Percentiles rank a stretch among this genome's conserved stretches.
phyloP scores from a whole-genome alignment of 148 eudicot species.

The Limonium bicolor region DNA sequence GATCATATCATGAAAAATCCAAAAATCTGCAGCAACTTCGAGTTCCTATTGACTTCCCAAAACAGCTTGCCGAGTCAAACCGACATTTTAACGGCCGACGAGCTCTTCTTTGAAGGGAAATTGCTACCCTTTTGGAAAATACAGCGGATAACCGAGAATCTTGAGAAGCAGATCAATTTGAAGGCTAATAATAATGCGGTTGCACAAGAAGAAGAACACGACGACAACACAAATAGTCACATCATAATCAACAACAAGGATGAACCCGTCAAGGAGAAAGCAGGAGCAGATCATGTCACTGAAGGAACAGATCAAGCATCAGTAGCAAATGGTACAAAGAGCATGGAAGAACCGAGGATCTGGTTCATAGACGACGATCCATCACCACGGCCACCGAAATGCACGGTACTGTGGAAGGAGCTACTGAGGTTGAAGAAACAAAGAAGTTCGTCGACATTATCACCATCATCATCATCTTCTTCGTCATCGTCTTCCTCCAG shows the following conservation, averaged over 20 bases:
- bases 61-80: conserved; percentile 7
- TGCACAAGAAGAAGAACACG: conserved; percentile 4
- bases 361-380: conserved; percentile 66
- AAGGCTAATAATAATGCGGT: conserved; percentile 1
- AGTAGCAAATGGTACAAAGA: not conserved
- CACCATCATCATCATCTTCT: conserved; percentile 24
- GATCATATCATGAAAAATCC: too few species aligned
- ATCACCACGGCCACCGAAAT: conserved; percentile 58
- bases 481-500: conserved; percentile 22
- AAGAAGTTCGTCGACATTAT: conserved; percentile 15
- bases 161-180: conserved; percentile 16
- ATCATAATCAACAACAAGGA: not conserved
- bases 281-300: conserved; percentile 5
- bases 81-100: conserved; percentile 36
- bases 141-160: conserved; percentile 21
- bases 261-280: not conserved
- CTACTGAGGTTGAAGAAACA: conserved; percentile 37
- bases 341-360: conserved; percentile 3
- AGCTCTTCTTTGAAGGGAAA: conserved; percentile 45
- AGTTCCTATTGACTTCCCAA: conserved; percentile 27
- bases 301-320: not conserved
- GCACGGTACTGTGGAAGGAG: conserved; percentile 68
- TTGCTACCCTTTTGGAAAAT: conserved; percentile 37
- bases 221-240: not conserved
- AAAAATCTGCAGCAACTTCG: conserved; percentile 28